These are phyloP conservation scores for Penicillium bovifimosum DNA, from an alignment of 495 filamentous ascomycete genomes.

Conservation along the genomic window DNA sequence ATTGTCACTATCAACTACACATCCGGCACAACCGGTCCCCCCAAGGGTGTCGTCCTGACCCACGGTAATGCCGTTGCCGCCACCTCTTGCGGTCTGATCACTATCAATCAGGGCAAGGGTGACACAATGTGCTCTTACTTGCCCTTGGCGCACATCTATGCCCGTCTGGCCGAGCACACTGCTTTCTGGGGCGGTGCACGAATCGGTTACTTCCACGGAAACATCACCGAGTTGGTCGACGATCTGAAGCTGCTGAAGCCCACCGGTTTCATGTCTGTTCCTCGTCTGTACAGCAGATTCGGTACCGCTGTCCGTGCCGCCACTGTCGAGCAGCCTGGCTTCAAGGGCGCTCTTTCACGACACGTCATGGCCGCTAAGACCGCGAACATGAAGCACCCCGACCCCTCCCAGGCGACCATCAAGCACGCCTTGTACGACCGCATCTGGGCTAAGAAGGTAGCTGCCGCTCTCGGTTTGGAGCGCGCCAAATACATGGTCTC, in stretches of 20 bases:
- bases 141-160: conserved; percentile 91
- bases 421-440: conserved; percentile 85
- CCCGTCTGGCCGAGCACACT: conserved; percentile 73
- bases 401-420: conserved; percentile 66
- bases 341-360: conserved; percentile 77
- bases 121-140: conserved; percentile 80
- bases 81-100: conserved; percentile 50
- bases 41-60: conserved; percentile 87
- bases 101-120: conserved; percentile 41
- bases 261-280: conserved; percentile 81
- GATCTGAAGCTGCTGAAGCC: conserved; percentile 85
- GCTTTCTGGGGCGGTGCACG: conserved; percentile 64
- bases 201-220: conserved; percentile 94
- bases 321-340: conserved; percentile 70
- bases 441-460: conserved; percentile 87
- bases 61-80: conserved; percentile 78
- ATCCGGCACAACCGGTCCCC: conserved; percentile 88
- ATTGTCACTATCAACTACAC: conserved; percentile 97
- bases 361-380: conserved; percentile 75
- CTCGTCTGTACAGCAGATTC: conserved; percentile 90
- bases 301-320: conserved; percentile 69
- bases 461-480: conserved; percentile 74
- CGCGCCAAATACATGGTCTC: conserved; percentile 68
- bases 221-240: conserved; percentile 80
- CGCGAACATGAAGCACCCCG: conserved; percentile 64